Conservation (phyloP, 2,329 filamentous ascomycete species). For the Fusarium solani-melongenae region DNA sequence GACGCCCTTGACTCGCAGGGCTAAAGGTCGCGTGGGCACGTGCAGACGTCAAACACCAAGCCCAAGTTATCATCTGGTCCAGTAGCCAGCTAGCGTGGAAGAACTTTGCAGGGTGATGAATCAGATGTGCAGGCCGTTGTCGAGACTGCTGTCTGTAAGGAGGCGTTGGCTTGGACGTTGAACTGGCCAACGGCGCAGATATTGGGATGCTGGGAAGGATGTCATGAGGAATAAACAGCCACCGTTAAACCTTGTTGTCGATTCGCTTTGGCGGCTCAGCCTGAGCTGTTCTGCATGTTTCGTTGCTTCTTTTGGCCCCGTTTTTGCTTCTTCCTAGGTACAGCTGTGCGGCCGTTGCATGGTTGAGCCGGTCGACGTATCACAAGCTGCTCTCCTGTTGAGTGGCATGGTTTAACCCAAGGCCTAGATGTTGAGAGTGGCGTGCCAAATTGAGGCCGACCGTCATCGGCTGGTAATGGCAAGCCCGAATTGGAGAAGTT, state of each 20-base stretch:
- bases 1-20: conserved; percentile 19
- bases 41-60: not conserved
- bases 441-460: conserved; percentile 20
- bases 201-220: not conserved
- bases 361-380: conserved; percentile 14
- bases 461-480: not conserved
- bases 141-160: not conserved
- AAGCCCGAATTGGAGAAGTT: not conserved
- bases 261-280: not conserved
- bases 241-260: not conserved
- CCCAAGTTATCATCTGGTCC: not conserved
- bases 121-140: not conserved
- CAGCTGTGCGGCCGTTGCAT: conserved; percentile 4
- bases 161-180: not conserved
- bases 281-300: conserved; percentile 4
- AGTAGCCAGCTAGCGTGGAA: not conserved
- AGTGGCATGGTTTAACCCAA: conserved; percentile 18
- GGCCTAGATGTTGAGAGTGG: conserved; percentile 14
- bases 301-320: conserved; percentile 8
- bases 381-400: conserved; percentile 5
- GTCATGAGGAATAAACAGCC: not conserved
- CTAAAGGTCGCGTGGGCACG: conserved; percentile 19
- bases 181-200: not conserved
- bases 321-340: conserved; percentile 2
- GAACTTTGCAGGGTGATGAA: not conserved